Evolutionary conservation across 352 stramenopile species (phyloP).

Genomic region (Phytophthora litchii): DNA sequence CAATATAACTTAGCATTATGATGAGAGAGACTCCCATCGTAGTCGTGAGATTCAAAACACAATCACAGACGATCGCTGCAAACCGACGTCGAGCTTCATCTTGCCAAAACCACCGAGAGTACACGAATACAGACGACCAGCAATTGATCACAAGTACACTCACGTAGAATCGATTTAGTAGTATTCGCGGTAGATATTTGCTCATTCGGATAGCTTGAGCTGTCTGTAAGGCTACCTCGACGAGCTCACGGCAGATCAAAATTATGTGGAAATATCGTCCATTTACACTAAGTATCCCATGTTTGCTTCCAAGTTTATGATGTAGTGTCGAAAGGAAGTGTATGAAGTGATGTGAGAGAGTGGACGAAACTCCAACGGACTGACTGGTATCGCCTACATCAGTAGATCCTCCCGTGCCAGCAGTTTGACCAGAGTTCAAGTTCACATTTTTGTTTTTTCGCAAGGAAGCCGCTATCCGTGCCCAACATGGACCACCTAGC

Average conservation of each 20-base stretch:
- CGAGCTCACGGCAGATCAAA: slow-evolving; percentile 19
- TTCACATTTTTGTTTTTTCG: neutral
- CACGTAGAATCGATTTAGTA: slow-evolving; percentile 42
- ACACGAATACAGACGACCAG: slow-evolving; percentile 26
- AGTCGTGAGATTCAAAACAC: slow-evolving; percentile 32
- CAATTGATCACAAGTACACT: slow-evolving; percentile 38
- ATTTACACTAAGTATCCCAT: slow-evolving; percentile 15
- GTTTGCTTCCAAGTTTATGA: neutral
- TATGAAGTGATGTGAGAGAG: neutral
- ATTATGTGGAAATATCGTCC: slow-evolving; percentile 27
- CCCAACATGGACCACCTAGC: slow-evolving; percentile 9
- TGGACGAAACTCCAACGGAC: neutral
- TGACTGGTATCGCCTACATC: neutral
- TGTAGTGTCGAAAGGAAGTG: slow-evolving; percentile 7
- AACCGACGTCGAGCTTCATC: slow-evolving; percentile 27
- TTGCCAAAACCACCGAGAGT: slow-evolving; percentile 23
- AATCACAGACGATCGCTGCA: slow-evolving; percentile 24
- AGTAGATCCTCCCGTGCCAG: neutral
- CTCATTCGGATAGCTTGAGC: slow-evolving; percentile 38
- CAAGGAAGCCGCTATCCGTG: slow-evolving; percentile 10
- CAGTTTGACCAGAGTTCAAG: neutral
- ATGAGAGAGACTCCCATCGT: slow-evolving; percentile 30
- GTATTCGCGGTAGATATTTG: slow-evolving; percentile 22
- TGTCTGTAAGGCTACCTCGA: slow-evolving; percentile 24
- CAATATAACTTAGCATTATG: slow-evolving; percentile 21